Percentiles rank a stretch among this genome's conserved stretches.
phyloP scores from a whole-genome alignment of 2,329 filamentous ascomycete species.

The Phialophora verrucosa region DNA sequence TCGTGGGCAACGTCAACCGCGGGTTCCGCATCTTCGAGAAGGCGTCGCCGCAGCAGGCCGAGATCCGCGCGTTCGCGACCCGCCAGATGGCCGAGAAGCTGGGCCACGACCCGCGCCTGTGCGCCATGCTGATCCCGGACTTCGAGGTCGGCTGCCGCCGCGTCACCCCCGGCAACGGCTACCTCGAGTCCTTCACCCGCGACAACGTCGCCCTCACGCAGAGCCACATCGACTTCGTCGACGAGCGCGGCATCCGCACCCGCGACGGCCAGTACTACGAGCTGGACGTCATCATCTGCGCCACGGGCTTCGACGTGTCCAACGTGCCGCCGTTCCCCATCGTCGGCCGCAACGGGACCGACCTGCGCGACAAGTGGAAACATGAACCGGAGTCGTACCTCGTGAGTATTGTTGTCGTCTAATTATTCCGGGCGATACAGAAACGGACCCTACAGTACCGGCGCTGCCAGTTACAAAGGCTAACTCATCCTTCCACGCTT shows the following conservation, averaged over 20 bases:
- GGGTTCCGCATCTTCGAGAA: slow-evolving; percentile 31
- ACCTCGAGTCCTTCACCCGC: slow-evolving; percentile 56
- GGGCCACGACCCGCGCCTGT: slow-evolving; percentile 37
- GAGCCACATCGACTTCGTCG: slow-evolving; percentile 46
- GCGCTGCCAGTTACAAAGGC: background rate
- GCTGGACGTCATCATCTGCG: slow-evolving; percentile 19
- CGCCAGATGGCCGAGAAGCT: slow-evolving; percentile 31
- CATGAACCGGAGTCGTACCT: slow-evolving; percentile 40
- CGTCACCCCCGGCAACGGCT: slow-evolving; percentile 58
- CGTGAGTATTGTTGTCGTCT: slow-evolving; percentile 2
- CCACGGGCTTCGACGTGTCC: slow-evolving; percentile 28
- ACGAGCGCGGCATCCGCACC: slow-evolving; percentile 40
- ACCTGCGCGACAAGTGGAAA: slow-evolving; percentile 42
- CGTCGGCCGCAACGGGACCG: slow-evolving; percentile 28
- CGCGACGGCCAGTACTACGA: slow-evolving; percentile 16
- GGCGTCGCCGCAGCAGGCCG: slow-evolving; percentile 18
- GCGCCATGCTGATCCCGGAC: slow-evolving; percentile 38
- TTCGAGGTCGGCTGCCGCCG: slow-evolving; percentile 53
- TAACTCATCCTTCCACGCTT: background rate
- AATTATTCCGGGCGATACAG: background rate
- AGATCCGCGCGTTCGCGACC: slow-evolving; percentile 26
- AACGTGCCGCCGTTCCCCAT: slow-evolving; percentile 26
- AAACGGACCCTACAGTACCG: too few relatives aligned
- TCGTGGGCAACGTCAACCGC: slow-evolving; percentile 37
- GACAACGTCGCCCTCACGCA: slow-evolving; percentile 46